Conservation (phyloP, 495 filamentous ascomycete species). For the Corynascus novoguineensis region DNA sequence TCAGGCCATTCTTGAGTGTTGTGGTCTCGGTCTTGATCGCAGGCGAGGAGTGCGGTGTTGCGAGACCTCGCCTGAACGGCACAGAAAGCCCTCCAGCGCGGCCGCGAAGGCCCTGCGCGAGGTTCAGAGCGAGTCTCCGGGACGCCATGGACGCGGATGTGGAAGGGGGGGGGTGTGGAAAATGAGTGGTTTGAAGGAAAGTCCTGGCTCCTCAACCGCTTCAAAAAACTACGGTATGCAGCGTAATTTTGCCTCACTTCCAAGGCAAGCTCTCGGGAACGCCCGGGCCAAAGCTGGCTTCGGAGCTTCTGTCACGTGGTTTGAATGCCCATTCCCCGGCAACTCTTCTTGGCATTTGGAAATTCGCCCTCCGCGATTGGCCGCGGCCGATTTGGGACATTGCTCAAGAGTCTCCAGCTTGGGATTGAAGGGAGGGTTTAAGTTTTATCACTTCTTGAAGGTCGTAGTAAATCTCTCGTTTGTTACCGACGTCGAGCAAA, state of each 20-base stretch:
- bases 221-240: constrained; percentile 27
- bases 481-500: no score
- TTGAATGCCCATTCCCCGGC: neutral
- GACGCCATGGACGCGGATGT: constrained; percentile 73
- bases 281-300: constrained; percentile 22
- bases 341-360: constrained; percentile 1
- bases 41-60: constrained; percentile 61
- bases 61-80: constrained; percentile 74
- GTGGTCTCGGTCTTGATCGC: constrained; percentile 82
- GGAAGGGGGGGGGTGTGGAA: constrained; percentile 21
- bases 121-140: constrained; percentile 81
- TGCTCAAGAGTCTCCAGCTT: no score
- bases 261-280: constrained; percentile 32
- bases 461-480: no score
- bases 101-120: constrained; percentile 79
- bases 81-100: constrained; percentile 65
- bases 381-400: no score
- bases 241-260: constrained; percentile 36
- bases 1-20: constrained; percentile 93
- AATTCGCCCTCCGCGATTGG: neutral
- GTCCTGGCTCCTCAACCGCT: constrained; percentile 16
- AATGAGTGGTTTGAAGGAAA: constrained; percentile 46
- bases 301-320: constrained; percentile 14
- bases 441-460: no score
- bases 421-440: no score